A percentile compares a stretch with the other conserved stretches of the same genome.
phyloP scores from a whole-genome alignment of 805 yeast species.

The Saturnispora dispora region DNA sequence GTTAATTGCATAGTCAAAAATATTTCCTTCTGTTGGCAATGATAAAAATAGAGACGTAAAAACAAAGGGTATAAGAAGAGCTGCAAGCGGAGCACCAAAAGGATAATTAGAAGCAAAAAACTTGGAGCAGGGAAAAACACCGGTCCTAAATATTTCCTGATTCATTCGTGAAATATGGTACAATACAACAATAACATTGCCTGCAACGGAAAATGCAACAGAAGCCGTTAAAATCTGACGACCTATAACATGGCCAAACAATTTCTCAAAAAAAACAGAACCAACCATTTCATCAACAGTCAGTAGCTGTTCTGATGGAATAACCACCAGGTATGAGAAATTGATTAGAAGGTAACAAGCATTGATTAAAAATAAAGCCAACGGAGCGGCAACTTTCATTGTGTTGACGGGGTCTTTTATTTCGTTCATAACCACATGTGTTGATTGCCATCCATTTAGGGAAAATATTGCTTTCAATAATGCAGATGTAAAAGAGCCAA shows the following conservation, averaged over 20 bases:
- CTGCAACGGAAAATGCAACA: conserved; percentile 46
- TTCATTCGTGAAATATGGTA: conserved; percentile 45
- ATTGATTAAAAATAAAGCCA: conserved; percentile 34
- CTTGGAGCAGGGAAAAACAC: conserved; percentile 41
- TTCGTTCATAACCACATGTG: conserved; percentile 47
- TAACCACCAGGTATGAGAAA: conserved; percentile 41
- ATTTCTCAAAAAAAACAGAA: conserved; percentile 40
- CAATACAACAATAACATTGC: conserved; percentile 46
- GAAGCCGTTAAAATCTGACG: conserved; percentile 38
- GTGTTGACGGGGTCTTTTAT: conserved; percentile 44
- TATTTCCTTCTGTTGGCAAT: conserved; percentile 38
- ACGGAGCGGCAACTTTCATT: conserved; percentile 45
- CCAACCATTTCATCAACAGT: conserved; percentile 43
- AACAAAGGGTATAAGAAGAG: conserved; percentile 34
- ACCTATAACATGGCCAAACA: conserved; percentile 43
- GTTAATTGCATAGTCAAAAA: conserved; percentile 43
- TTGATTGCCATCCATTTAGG: conserved; percentile 46
- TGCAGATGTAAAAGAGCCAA: conserved; percentile 39
- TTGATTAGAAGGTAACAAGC: conserved; percentile 40
- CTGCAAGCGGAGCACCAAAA: conserved; percentile 41
- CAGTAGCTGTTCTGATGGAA: conserved; percentile 38
- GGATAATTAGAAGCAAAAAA: conserved; percentile 49
- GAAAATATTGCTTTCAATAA: conserved; percentile 45
- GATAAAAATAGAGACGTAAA: conserved; percentile 34
- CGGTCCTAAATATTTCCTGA: conserved; percentile 51